phyloP scores from a whole-genome alignment of 352 stramenopile species.

The Phytophthora nicotianae region DNA sequence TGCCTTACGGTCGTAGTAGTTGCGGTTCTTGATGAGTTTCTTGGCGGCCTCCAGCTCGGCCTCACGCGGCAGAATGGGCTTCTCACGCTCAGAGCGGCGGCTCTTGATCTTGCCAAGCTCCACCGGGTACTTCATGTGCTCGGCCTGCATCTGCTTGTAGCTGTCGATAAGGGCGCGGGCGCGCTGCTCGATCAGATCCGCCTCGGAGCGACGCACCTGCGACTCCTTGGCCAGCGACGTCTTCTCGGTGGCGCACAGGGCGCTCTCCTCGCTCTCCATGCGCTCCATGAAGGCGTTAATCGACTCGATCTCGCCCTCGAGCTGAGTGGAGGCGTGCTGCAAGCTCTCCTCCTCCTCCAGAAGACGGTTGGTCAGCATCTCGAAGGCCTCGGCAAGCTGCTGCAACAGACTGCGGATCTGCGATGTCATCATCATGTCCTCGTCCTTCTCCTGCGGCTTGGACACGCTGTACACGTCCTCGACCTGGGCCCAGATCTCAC shows the following conservation, averaged over 20 bases:
- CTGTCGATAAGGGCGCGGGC: constrained; percentile 80
- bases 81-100: constrained; percentile 75
- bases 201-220: constrained; percentile 80
- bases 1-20: constrained; percentile 89
- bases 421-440: constrained; percentile 93
- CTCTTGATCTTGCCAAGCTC: constrained; percentile 85
- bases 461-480: constrained; percentile 85
- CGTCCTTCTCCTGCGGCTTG: constrained; percentile 88
- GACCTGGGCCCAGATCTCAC: constrained; percentile 82
- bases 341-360: constrained; percentile 86
- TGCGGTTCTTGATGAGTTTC: constrained; percentile 83
- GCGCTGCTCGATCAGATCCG: constrained; percentile 85
- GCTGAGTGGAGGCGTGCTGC: constrained; percentile 80
- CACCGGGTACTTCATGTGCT: constrained; percentile 86
- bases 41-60: constrained; percentile 79
- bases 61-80: constrained; percentile 67
- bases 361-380: constrained; percentile 89
- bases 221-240: constrained; percentile 83
- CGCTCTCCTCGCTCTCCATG: constrained; percentile 89
- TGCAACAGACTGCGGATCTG: constrained; percentile 87
- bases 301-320: constrained; percentile 86
- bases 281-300: constrained; percentile 91
- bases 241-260: constrained; percentile 84
- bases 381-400: constrained; percentile 86
- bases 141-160: constrained; percentile 90